A percentile compares a stretch with the other conserved stretches of the same genome.
Evolutionary conservation across 495 filamentous ascomycete species (phyloP).

Genomic region (Bacidia rubella): DNA sequence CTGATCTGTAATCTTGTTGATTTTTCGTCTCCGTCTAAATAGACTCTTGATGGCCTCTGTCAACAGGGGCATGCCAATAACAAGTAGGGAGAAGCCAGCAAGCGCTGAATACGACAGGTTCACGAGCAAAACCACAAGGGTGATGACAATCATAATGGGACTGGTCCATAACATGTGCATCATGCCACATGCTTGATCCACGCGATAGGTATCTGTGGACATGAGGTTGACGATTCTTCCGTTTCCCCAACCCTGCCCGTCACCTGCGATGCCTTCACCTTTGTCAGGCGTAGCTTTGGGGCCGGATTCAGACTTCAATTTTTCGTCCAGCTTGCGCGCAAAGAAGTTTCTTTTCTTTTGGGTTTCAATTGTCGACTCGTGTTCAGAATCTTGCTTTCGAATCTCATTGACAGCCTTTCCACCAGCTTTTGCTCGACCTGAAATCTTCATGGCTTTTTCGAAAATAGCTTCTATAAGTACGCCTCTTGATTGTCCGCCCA

Average conservation of each 20-base stretch:
- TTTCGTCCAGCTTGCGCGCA: slow-evolving; percentile 28
- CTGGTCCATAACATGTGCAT: slow-evolving; percentile 86
- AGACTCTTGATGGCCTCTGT: slow-evolving; percentile 59
- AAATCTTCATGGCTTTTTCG: slow-evolving; percentile 71
- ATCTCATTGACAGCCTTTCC: slow-evolving; percentile 34
- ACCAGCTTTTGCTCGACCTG: slow-evolving; percentile 63
- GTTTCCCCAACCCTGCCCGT: slow-evolving; percentile 78
- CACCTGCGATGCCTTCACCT: slow-evolving; percentile 38
- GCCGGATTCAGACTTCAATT: slow-evolving; percentile 27
- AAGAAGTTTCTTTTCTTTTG: slow-evolving; percentile 33
- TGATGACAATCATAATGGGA: slow-evolving; percentile 62
- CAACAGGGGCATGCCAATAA: slow-evolving; percentile 62
- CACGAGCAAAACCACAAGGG: slow-evolving; percentile 62
- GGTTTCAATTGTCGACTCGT: slow-evolving; percentile 21
- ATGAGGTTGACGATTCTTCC: slow-evolving; percentile 83
- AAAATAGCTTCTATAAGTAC: slow-evolving; percentile 65
- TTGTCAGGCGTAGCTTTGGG: slow-evolving; percentile 21
- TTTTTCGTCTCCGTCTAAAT: slow-evolving; percentile 53
- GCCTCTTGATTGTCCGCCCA: slow-evolving; percentile 62
- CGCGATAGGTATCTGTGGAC: slow-evolving; percentile 82
- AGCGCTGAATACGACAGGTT: slow-evolving; percentile 83
- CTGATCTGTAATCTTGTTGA: slow-evolving; percentile 89
- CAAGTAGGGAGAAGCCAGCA: slow-evolving; percentile 69
- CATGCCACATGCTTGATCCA: slow-evolving; percentile 73
- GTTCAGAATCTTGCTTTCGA: slow-evolving; percentile 13